Percentiles rank a stretch among this genome's conserved stretches.
phyloP scores from a whole-genome alignment of 2,329 filamentous ascomycete genomes.

The Grosmannia serpens region DNA sequence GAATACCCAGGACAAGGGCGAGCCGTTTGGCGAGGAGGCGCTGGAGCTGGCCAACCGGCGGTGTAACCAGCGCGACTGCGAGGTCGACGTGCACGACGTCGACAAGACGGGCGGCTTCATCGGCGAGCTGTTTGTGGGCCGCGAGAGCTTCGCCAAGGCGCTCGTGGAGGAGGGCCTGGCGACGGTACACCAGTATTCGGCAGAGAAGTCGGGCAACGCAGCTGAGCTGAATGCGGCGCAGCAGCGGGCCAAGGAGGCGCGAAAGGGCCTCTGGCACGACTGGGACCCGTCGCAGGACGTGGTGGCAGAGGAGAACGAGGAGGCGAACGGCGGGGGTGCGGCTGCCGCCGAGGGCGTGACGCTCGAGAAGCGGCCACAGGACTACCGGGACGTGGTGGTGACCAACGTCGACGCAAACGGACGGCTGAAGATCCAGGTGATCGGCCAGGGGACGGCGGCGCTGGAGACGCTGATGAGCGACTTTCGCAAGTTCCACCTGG shows the following conservation, averaged over 20 bases:
- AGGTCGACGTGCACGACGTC: conserved; percentile 87
- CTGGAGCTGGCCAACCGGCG: conserved; percentile 81
- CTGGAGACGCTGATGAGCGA: conserved; percentile 81
- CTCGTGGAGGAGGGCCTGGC: conserved; percentile 91
- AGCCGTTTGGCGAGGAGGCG: conserved; percentile 92
- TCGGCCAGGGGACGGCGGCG: conserved; percentile 74
- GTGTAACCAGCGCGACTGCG: conserved; percentile 87
- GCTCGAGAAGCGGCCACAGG: conserved; percentile 54
- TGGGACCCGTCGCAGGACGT: conserved; percentile 86
- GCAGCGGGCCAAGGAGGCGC: conserved; percentile 75
- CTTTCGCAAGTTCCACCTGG: conserved; percentile 84
- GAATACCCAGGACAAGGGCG: conserved; percentile 66
- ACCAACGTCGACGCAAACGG: conserved; percentile 79
- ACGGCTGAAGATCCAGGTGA: conserved; percentile 80
- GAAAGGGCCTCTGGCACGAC: conserved; percentile 84
- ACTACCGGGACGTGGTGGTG: conserved; percentile 89
- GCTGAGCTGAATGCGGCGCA: conserved; percentile 81
- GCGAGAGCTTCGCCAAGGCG: conserved; percentile 89
- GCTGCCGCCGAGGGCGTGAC: conserved; percentile 37
- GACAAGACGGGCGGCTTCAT: conserved; percentile 98
- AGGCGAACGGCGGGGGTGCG: conserved; percentile 34
- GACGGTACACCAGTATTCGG: conserved; percentile 86
- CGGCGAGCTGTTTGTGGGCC: conserved; percentile 82
- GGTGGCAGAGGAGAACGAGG: conserved; percentile 40
- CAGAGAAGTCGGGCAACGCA: conserved; percentile 86